Evolutionary conservation across 345 rosid genomes (phyloP), one percentile per base, ranked within the genome.

Genomic region (Clarkia xantiana): DNA sequence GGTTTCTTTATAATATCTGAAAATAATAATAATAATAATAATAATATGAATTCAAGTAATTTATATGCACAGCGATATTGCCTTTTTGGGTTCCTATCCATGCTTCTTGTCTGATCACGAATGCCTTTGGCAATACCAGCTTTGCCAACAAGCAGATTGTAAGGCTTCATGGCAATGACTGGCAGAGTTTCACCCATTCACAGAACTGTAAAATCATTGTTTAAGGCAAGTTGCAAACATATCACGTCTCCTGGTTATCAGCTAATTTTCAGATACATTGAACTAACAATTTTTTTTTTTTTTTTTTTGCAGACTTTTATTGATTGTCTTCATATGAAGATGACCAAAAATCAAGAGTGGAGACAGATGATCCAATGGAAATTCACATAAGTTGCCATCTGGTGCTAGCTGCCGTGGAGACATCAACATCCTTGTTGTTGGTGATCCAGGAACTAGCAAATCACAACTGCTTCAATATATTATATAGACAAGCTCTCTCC

Each of bases 371-470:
- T 62, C 76, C 84, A 49, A 77, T 76, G 84, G 97, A 79, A 61
- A 74, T 77, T 88, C 94, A 58, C 53, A 86, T 77, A 76, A 68
- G 62, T 73, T 90, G 67, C 56, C 59, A 23, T 86, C 97, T 56
- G 91, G 96, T 73, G 96, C 96, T 56, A 83, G 81, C 71, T 90
- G 83, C 54, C 94, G 97, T 51, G 97, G 97, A 55, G 96, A 90
- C 61, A 83, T 90, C 56, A 90, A 90, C 60, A 76, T 90, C 57
- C 86, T 90, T 68, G 88, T 90, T 45, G 94, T 83, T 69, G 97
- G 96, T 68, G 97, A 90, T 71, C 97, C 97, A 65, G 97, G 96
- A 64, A 90, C 94, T 18, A 91, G 98, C 67, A 86, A 91, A 75
- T 91, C 98, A 46, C 96, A 91, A 71, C 68, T 91, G 63, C 94